Percentiles rank a stretch among this genome's conserved stretches.
phyloP scores from a whole-genome alignment of 1,139 yeast genomes.

The Hyphopichia buzzinii region DNA sequence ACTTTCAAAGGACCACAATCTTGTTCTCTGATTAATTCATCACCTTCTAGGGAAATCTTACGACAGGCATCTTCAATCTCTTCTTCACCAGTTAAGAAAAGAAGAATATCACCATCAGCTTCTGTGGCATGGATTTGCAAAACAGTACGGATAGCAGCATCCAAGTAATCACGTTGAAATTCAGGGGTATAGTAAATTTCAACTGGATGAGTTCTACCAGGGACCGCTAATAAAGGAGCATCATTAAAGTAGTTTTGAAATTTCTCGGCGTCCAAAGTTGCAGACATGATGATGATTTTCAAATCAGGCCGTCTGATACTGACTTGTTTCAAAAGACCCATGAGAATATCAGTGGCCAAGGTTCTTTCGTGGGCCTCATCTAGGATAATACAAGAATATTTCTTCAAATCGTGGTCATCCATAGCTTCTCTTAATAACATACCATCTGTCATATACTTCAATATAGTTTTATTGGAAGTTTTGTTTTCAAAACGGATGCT shows the following conservation, averaged over 20 bases:
- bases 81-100: conserved; percentile 95
- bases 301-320: conserved; percentile 78
- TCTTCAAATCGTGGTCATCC: conserved; percentile 82
- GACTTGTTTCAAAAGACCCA: conserved; percentile 90
- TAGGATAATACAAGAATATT: conserved; percentile 85
- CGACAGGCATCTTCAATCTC: conserved; percentile 97
- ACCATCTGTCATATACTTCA: conserved; percentile 99
- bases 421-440: conserved; percentile 96
- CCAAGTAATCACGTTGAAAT: conserved; percentile 90
- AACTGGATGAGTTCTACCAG: conserved; percentile 97
- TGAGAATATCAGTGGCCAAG: conserved; percentile 90
- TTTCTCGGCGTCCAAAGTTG: conserved; percentile 95
- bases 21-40: conserved; percentile 82
- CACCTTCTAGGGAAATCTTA: conserved; percentile 82
- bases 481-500: conserved; percentile 90
- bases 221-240: conserved; percentile 94
- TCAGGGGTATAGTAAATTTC: conserved; percentile 97
- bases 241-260: conserved; percentile 85
- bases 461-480: conserved; percentile 72
- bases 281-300: conserved; percentile 94
- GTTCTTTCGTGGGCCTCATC: conserved; percentile 99
- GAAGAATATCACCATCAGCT: conserved; percentile 84
- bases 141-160: conserved; percentile 92
- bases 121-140: conserved; percentile 96
- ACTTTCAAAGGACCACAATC: conserved; percentile 86